phyloP scores from a whole-genome alignment of 2,329 filamentous ascomycete genomes.

The Hysterium pulicare region DNA sequence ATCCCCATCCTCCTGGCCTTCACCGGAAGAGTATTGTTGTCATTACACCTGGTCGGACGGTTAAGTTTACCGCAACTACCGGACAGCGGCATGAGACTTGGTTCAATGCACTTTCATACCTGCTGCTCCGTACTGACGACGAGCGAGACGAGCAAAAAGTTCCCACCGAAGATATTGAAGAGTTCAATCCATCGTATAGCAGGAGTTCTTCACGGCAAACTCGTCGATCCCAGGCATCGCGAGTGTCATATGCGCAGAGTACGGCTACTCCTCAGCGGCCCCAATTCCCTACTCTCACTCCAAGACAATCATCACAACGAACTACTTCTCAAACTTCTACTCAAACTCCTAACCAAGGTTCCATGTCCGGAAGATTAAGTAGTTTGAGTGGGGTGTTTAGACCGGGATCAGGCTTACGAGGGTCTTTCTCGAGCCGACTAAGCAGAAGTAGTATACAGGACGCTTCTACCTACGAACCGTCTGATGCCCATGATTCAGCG shows the following conservation, averaged over 20 bases:
- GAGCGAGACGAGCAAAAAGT: conserved; percentile 56
- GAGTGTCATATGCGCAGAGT: conserved; percentile 70
- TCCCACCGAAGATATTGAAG: conserved; percentile 59
- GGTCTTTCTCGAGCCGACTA: conserved; percentile 49
- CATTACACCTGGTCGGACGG: conserved; percentile 78
- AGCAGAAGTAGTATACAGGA: conserved; percentile 39
- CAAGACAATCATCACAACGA: conserved; percentile 45
- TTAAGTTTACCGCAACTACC: conserved; percentile 94
- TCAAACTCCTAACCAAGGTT: conserved; percentile 38
- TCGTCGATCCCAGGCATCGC: conserved; percentile 55
- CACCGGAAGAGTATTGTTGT: conserved; percentile 92
- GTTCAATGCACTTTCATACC: conserved; percentile 95
- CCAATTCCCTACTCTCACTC: conserved; percentile 49
- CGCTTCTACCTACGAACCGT: conserved; percentile 48
- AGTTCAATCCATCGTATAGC: conserved; percentile 70
- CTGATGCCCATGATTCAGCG: conserved; percentile 65
- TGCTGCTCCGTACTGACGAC: conserved; percentile 67
- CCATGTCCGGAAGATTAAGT: conserved; percentile 45
- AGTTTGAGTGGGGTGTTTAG: conserved; percentile 47
- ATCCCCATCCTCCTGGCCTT: conserved; percentile 89
- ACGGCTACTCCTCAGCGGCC: conserved; percentile 36
- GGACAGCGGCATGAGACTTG: conserved; percentile 95
- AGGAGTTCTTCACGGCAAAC: conserved; percentile 53
- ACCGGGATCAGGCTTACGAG: conserved; percentile 40
- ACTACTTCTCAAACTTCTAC: too few relatives aligned